Percentiles rank a stretch among this genome's conserved stretches.
These are phyloP conservation scores for Naumovozyma castellii DNA, from an alignment of 805 yeast genomes.

Conservation along the genomic window DNA sequence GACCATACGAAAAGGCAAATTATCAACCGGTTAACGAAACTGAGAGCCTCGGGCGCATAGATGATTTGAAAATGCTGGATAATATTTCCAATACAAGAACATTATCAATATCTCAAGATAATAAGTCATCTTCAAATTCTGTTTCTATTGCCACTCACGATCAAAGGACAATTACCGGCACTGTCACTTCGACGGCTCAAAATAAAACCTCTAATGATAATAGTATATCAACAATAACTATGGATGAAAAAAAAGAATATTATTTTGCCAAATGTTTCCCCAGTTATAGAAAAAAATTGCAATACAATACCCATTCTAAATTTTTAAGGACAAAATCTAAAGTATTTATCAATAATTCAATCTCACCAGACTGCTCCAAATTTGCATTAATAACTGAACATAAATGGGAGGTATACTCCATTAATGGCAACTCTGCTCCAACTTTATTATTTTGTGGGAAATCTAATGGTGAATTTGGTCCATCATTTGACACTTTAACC, in stretches of 20 bases:
- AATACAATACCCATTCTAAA: slow-evolving; percentile 44
- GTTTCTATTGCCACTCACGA: not conserved
- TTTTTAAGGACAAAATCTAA: slow-evolving; percentile 40
- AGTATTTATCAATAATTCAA: slow-evolving; percentile 46
- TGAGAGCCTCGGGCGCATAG: not conserved
- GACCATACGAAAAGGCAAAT: slow-evolving; percentile 3
- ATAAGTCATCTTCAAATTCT: slow-evolving; percentile 5
- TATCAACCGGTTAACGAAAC: not conserved
- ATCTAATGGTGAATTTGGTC: slow-evolving; percentile 59
- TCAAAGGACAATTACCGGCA: not conserved
- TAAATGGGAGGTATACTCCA: slow-evolving; percentile 65
- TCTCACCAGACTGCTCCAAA: slow-evolving; percentile 53
- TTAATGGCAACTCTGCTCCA: slow-evolving; percentile 36
- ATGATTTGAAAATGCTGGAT: slow-evolving; percentile 11
- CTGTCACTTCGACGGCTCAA: not conserved
- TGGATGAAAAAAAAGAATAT: slow-evolving; percentile 44
- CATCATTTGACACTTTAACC: slow-evolving; percentile 33
- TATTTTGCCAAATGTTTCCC: slow-evolving; percentile 78
- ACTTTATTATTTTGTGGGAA: slow-evolving; percentile 56
- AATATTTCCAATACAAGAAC: slow-evolving; percentile 20
- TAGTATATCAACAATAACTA: not conserved
- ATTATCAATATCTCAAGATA: slow-evolving; percentile 12
- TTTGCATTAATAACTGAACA: slow-evolving; percentile 59
- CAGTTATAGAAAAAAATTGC: slow-evolving; percentile 53
- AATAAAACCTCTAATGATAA: not conserved